Base-by-base conservation (phyloP, 495 filamentous ascomycete genomes). In the Tuber borchii region DNA sequence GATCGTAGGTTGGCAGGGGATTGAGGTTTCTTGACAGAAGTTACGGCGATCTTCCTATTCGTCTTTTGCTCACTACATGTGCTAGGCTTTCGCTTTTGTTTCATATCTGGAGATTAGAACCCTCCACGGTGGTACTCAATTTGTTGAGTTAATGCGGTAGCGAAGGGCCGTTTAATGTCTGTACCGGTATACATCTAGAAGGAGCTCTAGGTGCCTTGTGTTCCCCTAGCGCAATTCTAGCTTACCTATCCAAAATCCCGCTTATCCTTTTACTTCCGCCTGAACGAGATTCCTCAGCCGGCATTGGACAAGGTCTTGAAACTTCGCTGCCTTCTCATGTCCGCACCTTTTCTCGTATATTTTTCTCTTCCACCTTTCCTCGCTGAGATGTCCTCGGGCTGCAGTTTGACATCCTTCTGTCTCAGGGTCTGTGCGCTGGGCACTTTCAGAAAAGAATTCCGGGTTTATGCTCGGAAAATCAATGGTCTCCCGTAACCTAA, bases 391-490 rank as follows among this genome's bases (percentile, higher is more conserved):
- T 31, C 51, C 31, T 61, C 51, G 5, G 31, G 20, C 2, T 26
- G 51, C n/a, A 16, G n/a, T 65, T 65, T 65, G 26, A 34, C 31
- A 17, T 34, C 56, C 44, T 39, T 19, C 34, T n/a, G 51, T 45
- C 22, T 79, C 73, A 65, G 65, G 78, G 76, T 79, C 78, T 44
- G 78, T 79, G 78, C 78, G 69, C 61, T 40, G 26, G 17, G 31
- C 61, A 56, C 61, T 79, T 71, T 76, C 68, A 76, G 77, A 79
- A 69, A 42, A 69, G 44, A 70, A 34, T 31, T 31, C 78, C 75
- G 77, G 73, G 78, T 75, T 79, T 56, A 61, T 70, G 16, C 75
- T n/a, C n/a, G 19, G 72, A 45, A 71, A 51, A 65, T 40, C 68
- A 77, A 76, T 71, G 77, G 68, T 42, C 71, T 68, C 20, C 70